Evolutionary conservation across 805 yeast species (phyloP), one percentile per base, ranked within the genome.

Genomic region (Candida ortonii): DNA sequence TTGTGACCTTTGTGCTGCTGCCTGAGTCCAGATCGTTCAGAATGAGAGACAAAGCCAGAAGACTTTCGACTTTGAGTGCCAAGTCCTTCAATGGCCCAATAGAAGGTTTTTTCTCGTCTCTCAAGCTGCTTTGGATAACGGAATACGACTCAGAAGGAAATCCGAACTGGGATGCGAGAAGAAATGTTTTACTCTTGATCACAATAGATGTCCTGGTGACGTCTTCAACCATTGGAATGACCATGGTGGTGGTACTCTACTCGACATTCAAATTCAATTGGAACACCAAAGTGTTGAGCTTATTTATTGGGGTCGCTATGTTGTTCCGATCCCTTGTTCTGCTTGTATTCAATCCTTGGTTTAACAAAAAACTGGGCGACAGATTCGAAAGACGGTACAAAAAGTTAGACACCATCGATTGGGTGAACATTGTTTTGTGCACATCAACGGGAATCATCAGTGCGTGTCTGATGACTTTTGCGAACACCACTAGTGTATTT

Each of bases 21-120:
- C 78, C 78, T 2, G 94, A 84, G 52, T 78, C 88, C 6, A 67
- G 90, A 44, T 74, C 84, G 11, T 49, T 54, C 20, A 65, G 67
- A 32, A 73, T 84, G 3, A 65, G 78, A 47, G 52, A 54, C 24
- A 72, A 71, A 50, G 72, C 86, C 0, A 68, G 81, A 38, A 38
- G 47, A 17, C 25, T 55, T 23, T 41, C 46, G 10, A 43, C 55
- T 4, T 16, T 39, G 15, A 35, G 37, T 16, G 28, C 34, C n/a
- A 28, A 20, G 5, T 16, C 32, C 6, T 14, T 22, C 9, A 28
- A 9, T 20, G 8, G 28, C 3, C 20, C 33, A 7, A 15, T 33
- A 16, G 24, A 20, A 16, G 17, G 20, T 26, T 22, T 36, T n/a
- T 11, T 55, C 12, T 44, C 65, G n/a, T 82, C 87, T 0, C 52